Conservation (phyloP, 495 filamentous ascomycete genomes). For the Podospora pseudoanserina region DNA sequence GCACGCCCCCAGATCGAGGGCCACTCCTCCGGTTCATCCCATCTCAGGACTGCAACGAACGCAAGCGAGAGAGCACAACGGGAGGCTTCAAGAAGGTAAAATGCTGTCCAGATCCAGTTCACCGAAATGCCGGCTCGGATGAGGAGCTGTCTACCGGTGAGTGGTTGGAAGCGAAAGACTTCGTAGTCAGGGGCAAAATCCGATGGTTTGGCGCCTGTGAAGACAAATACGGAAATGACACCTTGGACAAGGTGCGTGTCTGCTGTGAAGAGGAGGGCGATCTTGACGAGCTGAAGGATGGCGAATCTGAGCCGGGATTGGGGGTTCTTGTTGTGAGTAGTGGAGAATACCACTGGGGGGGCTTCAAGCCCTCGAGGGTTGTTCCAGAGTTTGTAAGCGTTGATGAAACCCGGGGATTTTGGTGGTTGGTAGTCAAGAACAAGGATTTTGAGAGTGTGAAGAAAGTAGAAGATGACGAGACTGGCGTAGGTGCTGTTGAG, state of each 20-base stretch:
- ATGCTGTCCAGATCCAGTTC: background rate
- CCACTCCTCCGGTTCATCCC: background rate
- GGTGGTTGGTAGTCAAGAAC: background rate
- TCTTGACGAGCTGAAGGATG: background rate
- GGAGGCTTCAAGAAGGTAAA: background rate
- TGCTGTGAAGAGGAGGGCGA: background rate
- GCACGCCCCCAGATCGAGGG: background rate
- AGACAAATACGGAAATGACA: background rate
- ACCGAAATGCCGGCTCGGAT: background rate
- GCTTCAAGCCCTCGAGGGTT: background rate
- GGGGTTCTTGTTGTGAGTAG: background rate
- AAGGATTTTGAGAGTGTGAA: background rate
- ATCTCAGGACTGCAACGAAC: background rate
- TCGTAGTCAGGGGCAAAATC: background rate
- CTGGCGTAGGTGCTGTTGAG: background rate
- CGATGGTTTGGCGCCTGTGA: background rate
- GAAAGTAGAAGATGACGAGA: background rate
- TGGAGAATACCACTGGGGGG: background rate
- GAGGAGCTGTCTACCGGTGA: background rate
- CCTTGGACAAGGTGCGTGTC: background rate
- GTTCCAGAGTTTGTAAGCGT: background rate
- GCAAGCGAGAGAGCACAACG: background rate
- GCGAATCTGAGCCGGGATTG: background rate
- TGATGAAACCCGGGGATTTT: background rate
- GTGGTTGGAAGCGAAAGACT: background rate